Evolutionary conservation across 257 asterid species (phyloP).

Genomic region (Orobanche coerulescens): DNA sequence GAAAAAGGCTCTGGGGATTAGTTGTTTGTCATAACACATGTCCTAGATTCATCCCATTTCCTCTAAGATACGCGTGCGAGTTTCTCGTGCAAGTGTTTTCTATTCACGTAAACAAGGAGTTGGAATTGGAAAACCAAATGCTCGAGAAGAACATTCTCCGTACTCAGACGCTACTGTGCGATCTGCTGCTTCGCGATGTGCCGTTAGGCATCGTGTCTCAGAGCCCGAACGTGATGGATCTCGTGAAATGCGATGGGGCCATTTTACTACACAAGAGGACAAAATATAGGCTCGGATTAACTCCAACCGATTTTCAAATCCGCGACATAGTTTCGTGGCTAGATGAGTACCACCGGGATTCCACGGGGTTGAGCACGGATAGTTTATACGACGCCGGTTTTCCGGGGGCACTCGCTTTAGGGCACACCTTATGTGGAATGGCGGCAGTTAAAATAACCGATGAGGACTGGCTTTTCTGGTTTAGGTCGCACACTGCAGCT

Average conservation of each 20-base stretch:
- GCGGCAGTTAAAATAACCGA: conserved; percentile 81
- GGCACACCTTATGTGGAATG: conserved; percentile 81
- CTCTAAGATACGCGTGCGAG: conserved; percentile 92
- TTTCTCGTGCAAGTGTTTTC: conserved; percentile 92
- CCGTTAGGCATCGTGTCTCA: conserved; percentile 85
- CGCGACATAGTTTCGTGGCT: conserved; percentile 84
- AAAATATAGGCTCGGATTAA: conserved; percentile 48
- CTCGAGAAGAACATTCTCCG: conserved; percentile 79
- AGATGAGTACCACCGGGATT: conserved; percentile 68
- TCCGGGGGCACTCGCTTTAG: conserved; percentile 83
- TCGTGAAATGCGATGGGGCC: conserved; percentile 83
- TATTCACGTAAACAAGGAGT: conserved; percentile 81
- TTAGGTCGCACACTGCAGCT: conserved; percentile 80
- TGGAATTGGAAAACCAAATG: conserved; percentile 70
- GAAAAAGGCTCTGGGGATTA: conserved; percentile 87
- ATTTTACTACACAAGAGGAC: conserved; percentile 49
- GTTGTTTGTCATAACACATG: conserved; percentile 88
- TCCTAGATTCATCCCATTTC: conserved; percentile 94
- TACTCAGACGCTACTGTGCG: conserved; percentile 84
- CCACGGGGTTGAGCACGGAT: conserved; percentile 87
- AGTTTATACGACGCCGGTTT: conserved; percentile 85
- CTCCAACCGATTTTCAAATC: conserved; percentile 63
- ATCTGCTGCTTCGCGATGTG: conserved; percentile 80
- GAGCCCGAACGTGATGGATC: conserved; percentile 84
- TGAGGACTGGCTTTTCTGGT: conserved; percentile 93